Percentiles rank a stretch among this genome's conserved stretches.
These are phyloP conservation scores for Phytophthora boehmeriae DNA, from an alignment of 352 stramenopile species.

Conservation along the genomic window DNA sequence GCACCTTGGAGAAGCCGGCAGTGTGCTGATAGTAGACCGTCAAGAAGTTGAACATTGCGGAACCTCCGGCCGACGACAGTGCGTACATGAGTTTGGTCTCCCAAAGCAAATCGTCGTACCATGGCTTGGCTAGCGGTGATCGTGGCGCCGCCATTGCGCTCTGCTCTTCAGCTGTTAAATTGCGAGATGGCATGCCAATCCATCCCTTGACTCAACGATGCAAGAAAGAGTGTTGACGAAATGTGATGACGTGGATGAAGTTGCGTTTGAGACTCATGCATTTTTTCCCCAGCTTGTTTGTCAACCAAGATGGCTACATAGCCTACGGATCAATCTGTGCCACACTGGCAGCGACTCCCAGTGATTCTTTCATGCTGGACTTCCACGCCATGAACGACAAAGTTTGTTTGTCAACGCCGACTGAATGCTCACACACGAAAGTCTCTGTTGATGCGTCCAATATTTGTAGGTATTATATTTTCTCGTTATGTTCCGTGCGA, in stretches of 20 bases:
- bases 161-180: not conserved
- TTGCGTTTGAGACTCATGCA: not conserved
- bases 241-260: slow-evolving; percentile 21
- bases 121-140: slow-evolving; percentile 13
- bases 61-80: slow-evolving; percentile 50
- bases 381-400: too few species aligned
- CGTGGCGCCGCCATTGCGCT: slow-evolving; percentile 5
- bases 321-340: too few species aligned
- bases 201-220: too few species aligned
- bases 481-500: too few species aligned
- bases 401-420: too few species aligned
- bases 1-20: slow-evolving; percentile 65
- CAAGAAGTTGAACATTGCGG: slow-evolving; percentile 71
- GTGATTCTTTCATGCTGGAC: too few species aligned
- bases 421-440: too few species aligned
- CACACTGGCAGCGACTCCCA: too few species aligned
- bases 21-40: slow-evolving; percentile 69
- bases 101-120: slow-evolving; percentile 30
- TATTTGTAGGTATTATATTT: too few species aligned
- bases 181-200: slow-evolving; percentile 6
- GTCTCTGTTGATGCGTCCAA: too few species aligned
- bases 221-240: not conserved
- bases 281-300: not conserved
- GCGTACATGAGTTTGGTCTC: slow-evolving; percentile 77
- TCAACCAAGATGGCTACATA: too few species aligned